These are phyloP conservation scores for Saccharomyces hybrid DNA, from an alignment of 1,139 yeast genomes.

Conservation along the genomic window DNA sequence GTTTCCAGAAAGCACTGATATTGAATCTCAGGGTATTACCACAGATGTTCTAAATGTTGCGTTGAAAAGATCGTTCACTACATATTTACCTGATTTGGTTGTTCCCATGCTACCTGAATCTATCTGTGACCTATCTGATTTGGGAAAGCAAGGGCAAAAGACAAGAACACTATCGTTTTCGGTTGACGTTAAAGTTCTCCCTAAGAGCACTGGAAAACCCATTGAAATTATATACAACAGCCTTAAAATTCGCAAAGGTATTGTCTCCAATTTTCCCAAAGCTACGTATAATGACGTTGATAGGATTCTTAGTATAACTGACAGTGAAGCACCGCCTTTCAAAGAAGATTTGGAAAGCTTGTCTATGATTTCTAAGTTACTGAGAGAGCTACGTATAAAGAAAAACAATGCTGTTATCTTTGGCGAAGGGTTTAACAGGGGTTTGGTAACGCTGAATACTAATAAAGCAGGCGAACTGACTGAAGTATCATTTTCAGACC, in stretches of 20 bases:
- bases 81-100: slow-evolving; percentile 63
- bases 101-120: slow-evolving; percentile 64
- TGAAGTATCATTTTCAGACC: slow-evolving; percentile 21
- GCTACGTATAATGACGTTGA: slow-evolving; percentile 48
- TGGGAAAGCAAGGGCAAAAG: slow-evolving; percentile 42
- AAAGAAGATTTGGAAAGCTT: slow-evolving; percentile 33
- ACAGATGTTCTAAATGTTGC: slow-evolving; percentile 54
- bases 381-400: slow-evolving; percentile 31
- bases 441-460: slow-evolving; percentile 14
- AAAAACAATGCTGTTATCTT: slow-evolving; percentile 33
- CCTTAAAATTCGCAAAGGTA: slow-evolving; percentile 34
- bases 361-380: slow-evolving; percentile 29
- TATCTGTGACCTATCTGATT: slow-evolving; percentile 47
- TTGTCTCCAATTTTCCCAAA: slow-evolving; percentile 38
- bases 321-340: neutral
- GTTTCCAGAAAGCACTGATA: slow-evolving; percentile 26
- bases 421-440: slow-evolving; percentile 30
- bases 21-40: slow-evolving; percentile 28
- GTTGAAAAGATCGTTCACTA: slow-evolving; percentile 53
- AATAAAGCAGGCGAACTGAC: slow-evolving; percentile 10
- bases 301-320: slow-evolving; percentile 27
- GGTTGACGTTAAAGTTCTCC: slow-evolving; percentile 31
- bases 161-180: slow-evolving; percentile 47
- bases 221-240: slow-evolving; percentile 27
- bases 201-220: slow-evolving; percentile 18